Evolutionary conservation across 108 stramenopile species (phyloP), one percentile per base, ranked within the genome.

Genomic region (Skeletonema marinoi): DNA sequence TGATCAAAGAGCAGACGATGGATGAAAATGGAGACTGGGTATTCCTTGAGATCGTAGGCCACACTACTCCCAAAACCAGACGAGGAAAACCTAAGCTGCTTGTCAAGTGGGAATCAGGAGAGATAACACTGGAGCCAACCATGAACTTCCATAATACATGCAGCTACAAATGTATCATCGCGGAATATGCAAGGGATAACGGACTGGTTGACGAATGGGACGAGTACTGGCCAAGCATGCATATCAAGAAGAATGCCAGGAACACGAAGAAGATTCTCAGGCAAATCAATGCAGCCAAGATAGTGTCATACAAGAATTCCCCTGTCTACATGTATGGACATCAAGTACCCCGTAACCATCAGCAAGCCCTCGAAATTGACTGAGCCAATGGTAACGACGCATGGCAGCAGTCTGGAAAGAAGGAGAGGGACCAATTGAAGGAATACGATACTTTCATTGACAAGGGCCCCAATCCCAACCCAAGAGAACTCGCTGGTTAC

Each of bases 271-370:
- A 51, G 10, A 9, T 66, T 13, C 13, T 68, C 12, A 46, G 77
- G 5, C 11, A 69, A 13, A 56, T 32, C 39, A 71, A 72, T 4
- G 70, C 65, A 44, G 70, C 65, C 7, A 72, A 68, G 65, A 30
- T 73, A 6, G 59, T 33, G 8, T 31, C 77, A 11, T 74, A 32
- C 31, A 29, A 54, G 14, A 59, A 32, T 14, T 30, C 66, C 19
- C 41, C 56, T 1, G 64, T 54, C 6, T 80, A 74, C 75, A 80
- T 70, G 75, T 85, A 54, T 51, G 84, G 79, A 17, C 5, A 51
- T n/a, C n/a, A 77, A 36, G 62, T 85, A 0, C 80, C 85, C 32
- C n/a, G 71, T 0, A 65, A 46, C 36, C 32, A 70, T 5, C 16
- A 62, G 39, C 46, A 86, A 41, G 85, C 85, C 12, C 16, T 65